Evolutionary conservation across 1,284 basidiomycete species (phyloP), one percentile per base, ranked within the genome.

Genomic region (Cryptococcus floricola): DNA sequence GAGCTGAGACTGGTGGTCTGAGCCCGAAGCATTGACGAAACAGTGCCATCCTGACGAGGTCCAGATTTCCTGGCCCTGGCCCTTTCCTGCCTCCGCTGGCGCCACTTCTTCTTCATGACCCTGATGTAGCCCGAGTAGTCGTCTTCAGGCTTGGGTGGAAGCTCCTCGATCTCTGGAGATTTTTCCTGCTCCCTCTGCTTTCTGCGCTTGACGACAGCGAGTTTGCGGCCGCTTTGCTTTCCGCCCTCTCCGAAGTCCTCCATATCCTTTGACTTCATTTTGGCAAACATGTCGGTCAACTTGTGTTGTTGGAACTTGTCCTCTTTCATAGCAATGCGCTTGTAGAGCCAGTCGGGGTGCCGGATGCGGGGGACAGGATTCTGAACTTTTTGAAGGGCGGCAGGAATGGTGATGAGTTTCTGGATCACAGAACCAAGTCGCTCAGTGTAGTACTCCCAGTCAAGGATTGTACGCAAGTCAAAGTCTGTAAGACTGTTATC

Each of bases 231-330:
- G 27, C 75, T 77, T n/a, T 79, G 76, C 41, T 61, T 67, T 49
- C 31, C 14, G 18, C 44, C 43, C 23, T 28, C 25, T 3, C 82
- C 84, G 54, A 85, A 79, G 61, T 91, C 89, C 34, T 81, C 85
- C 54, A 85, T 79, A 61, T 92, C 89, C 13, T 52, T 58, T 7
- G 67, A 60, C n/a, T 73, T 70, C 65, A 80, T 80, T 60, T 78
- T 81, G 46, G 80, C 83, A 80, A 98, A 98, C 80, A 98, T 97
- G 68, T 97, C 92, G 0, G 93, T 95, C 45, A 99, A 81, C 76
- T 94, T 97, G 78, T 95, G 93, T 75, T 99, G 96, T 72, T 91
- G 93, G 81, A 97, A 97, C 78, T 91, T 96, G 81, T 98, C 96
- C 48, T 95, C 86, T 19, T 88, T 83, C 3, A 87, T 88, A 7